phyloP scores from a whole-genome alignment of 2,329 filamentous ascomycete genomes.

The Alternaria viburni region DNA sequence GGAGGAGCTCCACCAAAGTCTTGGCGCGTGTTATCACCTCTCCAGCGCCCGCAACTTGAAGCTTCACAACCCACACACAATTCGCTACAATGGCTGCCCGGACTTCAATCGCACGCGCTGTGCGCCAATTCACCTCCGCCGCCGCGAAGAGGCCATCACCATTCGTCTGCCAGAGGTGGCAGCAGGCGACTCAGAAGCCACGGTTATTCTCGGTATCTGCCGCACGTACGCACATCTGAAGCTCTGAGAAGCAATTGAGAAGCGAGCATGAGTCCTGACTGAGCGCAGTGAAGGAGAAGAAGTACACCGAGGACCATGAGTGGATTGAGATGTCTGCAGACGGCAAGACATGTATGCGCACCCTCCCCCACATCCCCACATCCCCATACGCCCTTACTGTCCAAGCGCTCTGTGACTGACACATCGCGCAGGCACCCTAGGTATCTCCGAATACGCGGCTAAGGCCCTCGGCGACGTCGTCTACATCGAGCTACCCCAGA shows the following conservation, averaged over 20 bases:
- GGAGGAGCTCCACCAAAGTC: conserved; percentile 10
- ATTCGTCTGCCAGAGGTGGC: conserved; percentile 35
- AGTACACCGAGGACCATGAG: conserved; percentile 97
- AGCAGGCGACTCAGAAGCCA: conserved; percentile 26
- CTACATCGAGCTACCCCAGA: conserved; percentile 88
- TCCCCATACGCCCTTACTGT: conserved; percentile 5
- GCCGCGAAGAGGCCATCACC: conserved; percentile 31
- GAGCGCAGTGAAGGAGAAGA: conserved; percentile 68
- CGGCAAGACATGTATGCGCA: conserved; percentile 72
- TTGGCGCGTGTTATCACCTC: conserved; percentile 14
- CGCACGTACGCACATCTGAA: conserved; percentile 31
- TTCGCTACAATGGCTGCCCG: conserved; percentile 45
- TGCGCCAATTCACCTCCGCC: conserved; percentile 43
- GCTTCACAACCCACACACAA: not conserved
- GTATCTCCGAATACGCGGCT: conserved; percentile 91
- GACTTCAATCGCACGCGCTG: conserved; percentile 39
- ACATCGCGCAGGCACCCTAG: conserved; percentile 63
- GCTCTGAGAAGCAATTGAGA: conserved; percentile 5
- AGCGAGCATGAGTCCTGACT: conserved; percentile 19
- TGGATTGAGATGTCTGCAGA: conserved; percentile 91
- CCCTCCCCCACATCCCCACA: not conserved
- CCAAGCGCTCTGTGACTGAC: not conserved
- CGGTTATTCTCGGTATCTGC: conserved; percentile 50
- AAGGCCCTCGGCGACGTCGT: conserved; percentile 94
- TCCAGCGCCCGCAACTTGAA: not conserved